Evolutionary conservation across 441 rosid species (phyloP), one percentile per base, ranked within the genome.

Genomic region (Codiaeum variegatum): DNA sequence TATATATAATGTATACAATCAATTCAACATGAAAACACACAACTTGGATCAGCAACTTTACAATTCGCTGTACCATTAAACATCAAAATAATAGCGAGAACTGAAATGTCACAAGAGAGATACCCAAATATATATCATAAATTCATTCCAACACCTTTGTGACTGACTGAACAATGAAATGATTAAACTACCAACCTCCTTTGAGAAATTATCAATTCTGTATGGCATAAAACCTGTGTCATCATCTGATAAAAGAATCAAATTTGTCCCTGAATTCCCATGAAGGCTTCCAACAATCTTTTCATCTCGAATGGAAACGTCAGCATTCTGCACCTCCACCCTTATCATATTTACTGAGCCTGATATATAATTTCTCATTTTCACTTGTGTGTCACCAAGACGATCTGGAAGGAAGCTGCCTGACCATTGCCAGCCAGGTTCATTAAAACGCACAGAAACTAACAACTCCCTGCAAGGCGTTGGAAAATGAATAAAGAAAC

Each of bases 391-490:
- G 81, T 95, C 99, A 72, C 98, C 99, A 54, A 95, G 84, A 83
- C 83, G 90, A 87, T 93, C 98, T 58, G 99, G 98, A 83, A 88
- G 85, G 83, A 95, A 95, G 88, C 98, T 86, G 76, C 99, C 95
- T 7, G 98, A 92, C 99, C 99, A 95, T 73, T 91, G 91, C 93
- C 98, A 95, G 76, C 99, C 98, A 75, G 97, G 95, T 83, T 92
- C 99, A 74, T 91, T 83, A 75, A 88, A 88, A 76, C 94, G 86
- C 77, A 93, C 70, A 54, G 97, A 95, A 77, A 93, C 91, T 75
- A 93, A 77, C 63, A 95, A 79, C 66, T 93, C 97, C 92, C 99
- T 95, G 85, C 75, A 82, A 76, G 49, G 81, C 62, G 75, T 78
- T 63, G 76, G 40, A 72, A 55, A 76, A 38, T 40, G 36, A 49